phyloP scores from a whole-genome alignment of 306 rosid genomes.

The Acacia melanoxylon region DNA sequence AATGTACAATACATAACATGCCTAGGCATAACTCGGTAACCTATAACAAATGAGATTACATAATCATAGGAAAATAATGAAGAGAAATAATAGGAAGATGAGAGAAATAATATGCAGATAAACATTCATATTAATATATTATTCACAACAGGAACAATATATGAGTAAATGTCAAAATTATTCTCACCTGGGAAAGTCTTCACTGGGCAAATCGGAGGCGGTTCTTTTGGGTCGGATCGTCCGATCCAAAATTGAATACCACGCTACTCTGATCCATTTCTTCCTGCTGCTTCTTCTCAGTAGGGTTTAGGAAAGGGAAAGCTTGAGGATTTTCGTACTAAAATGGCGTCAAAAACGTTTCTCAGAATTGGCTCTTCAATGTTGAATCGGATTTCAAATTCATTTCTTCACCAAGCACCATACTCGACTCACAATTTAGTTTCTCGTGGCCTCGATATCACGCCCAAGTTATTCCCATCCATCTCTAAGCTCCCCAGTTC shows the following conservation, averaged over 20 bases:
- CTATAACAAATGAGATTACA: no score
- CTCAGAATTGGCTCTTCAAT: slow-evolving; percentile 63
- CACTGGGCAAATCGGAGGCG: not conserved
- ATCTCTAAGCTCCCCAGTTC: slow-evolving; percentile 45
- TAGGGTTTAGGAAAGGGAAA: slow-evolving; percentile 43
- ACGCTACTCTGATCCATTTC: not conserved
- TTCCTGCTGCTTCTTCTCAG: not conserved
- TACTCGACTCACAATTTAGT: slow-evolving; percentile 23
- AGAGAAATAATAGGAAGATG: no score
- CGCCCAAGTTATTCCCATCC: slow-evolving; percentile 67
- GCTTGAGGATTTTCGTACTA: not conserved
- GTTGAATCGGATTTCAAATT: slow-evolving; percentile 49
- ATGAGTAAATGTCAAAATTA: not conserved
- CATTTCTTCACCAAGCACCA: slow-evolving; percentile 38
- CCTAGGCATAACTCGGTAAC: no score
- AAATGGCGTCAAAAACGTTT: slow-evolving; percentile 80
- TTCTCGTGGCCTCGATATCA: slow-evolving; percentile 42
- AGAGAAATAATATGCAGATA: no score
- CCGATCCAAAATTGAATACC: not conserved
- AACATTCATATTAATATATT: no score
- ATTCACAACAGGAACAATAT: no score
- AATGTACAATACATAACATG: no score
- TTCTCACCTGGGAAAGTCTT: not conserved
- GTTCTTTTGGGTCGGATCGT: slow-evolving; percentile 12
- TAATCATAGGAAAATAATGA: no score